phyloP scores from a whole-genome alignment of 345 rosid species.

The Eucalyptus lansdowneana region DNA sequence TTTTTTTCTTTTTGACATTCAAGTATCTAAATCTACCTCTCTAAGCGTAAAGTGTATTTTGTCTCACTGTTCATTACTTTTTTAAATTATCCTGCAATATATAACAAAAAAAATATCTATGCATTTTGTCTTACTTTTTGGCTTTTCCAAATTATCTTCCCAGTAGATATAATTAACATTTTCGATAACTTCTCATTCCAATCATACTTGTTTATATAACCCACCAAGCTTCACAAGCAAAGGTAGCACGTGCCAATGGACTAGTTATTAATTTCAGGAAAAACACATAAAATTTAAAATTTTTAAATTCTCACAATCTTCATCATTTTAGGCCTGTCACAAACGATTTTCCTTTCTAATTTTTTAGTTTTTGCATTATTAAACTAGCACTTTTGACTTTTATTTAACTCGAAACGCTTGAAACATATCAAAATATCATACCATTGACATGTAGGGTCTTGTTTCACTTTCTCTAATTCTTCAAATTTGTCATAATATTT shows the following conservation, averaged over 20 bases:
- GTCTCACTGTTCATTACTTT: not conserved
- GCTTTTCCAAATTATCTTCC: not conserved
- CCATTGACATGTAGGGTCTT: accelerated
- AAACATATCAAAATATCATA: not conserved
- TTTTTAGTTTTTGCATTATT: not conserved
- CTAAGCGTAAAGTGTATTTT: not conserved
- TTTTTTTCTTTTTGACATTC: not conserved
- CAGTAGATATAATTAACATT: not conserved
- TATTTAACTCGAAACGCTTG: accelerated
- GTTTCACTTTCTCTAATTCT: not conserved
- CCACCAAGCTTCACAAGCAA: not conserved
- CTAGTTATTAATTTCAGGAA: not conserved
- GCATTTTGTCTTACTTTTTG: not conserved
- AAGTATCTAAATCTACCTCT: not conserved
- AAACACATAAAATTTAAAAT: not conserved
- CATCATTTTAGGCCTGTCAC: not conserved
- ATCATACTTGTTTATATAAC: not conserved
- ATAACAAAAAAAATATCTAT: not conserved
- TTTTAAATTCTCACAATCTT: not conserved
- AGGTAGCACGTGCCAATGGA: not conserved
- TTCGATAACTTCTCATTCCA: not conserved
- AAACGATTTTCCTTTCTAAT: not conserved
- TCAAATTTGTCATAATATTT: not conserved
- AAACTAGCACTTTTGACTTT: not conserved
- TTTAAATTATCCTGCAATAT: not conserved